phyloP scores from a whole-genome alignment of 768 basidiomycete genomes.

The Kwoniella dendrophila region DNA sequence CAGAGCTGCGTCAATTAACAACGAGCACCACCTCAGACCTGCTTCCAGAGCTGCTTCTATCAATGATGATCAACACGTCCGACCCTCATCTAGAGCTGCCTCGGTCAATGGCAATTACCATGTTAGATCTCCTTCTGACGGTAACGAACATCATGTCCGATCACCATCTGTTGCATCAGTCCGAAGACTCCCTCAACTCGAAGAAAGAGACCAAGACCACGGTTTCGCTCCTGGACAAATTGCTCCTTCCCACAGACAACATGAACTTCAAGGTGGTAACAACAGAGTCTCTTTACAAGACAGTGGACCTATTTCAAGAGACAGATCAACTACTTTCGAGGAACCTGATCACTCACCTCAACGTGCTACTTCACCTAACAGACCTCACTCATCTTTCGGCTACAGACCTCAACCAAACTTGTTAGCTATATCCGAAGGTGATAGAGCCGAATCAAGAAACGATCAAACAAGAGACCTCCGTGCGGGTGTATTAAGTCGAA shows the following conservation, averaged over 20 bases:
- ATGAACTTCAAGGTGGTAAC: conserved; percentile 39
- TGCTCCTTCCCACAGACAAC: conserved; percentile 40
- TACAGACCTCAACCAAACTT: conserved; percentile 41
- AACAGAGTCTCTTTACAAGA: conserved; percentile 34
- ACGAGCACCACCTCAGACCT: not conserved
- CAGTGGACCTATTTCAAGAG: conserved; percentile 27
- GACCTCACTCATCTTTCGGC: conserved; percentile 37
- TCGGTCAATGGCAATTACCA: conserved; percentile 17
- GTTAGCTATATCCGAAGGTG: conserved; percentile 35
- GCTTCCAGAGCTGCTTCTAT: conserved; percentile 13
- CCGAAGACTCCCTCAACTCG: conserved; percentile 21
- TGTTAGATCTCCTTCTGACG: conserved; percentile 1
- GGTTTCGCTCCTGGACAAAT: conserved; percentile 40
- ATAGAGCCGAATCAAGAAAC: conserved; percentile 24
- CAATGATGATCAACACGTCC: too few species aligned
- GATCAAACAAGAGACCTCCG: conserved; percentile 34
- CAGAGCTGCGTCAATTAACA: conserved; percentile 23
- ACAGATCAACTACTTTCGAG: conserved; percentile 38
- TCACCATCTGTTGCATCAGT: conserved; percentile 29
- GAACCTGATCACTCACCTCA: conserved; percentile 18
- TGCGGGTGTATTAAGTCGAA: conserved; percentile 37
- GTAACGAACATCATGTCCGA: conserved; percentile 1
- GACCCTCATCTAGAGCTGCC: conserved; percentile 19
- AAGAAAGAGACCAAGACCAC: conserved; percentile 20
- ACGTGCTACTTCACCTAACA: conserved; percentile 12